phyloP scores from a whole-genome alignment of 1,139 yeast species.

The Wickerhamomyces sp. region DNA sequence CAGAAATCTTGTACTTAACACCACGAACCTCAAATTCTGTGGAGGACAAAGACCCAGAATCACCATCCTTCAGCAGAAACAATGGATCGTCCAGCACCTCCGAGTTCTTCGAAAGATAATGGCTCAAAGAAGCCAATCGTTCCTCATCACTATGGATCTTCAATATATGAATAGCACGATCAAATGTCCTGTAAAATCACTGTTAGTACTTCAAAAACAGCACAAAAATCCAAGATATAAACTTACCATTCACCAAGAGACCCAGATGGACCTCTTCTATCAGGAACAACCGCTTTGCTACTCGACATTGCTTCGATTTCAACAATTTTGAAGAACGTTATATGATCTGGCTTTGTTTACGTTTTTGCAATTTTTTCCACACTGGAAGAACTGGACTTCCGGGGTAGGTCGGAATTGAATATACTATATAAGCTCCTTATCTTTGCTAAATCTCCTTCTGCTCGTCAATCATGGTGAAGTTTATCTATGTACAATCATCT shows the following conservation, averaged over 20 bases:
- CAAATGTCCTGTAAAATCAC: conserved; percentile 18
- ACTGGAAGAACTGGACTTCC: neutral
- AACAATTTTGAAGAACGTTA: neutral
- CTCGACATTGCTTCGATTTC: neutral
- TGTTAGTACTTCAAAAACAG: conserved; percentile 6
- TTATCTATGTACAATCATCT: neutral
- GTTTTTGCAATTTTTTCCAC: neutral
- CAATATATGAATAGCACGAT: conserved; percentile 18
- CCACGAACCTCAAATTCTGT: conserved; percentile 18
- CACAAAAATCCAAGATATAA: too few species aligned
- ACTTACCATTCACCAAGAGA: conserved; percentile 1
- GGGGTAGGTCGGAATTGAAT: neutral
- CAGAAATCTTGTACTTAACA: conserved; percentile 5
- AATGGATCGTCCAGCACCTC: conserved; percentile 30
- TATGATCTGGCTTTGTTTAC: neutral
- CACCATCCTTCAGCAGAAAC: conserved; percentile 28
- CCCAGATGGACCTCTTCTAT: neutral
- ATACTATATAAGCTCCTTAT: neutral
- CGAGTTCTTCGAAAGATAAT: conserved; percentile 37
- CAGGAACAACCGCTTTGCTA: neutral
- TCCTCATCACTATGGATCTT: conserved; percentile 9
- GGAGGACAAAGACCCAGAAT: conserved; percentile 3
- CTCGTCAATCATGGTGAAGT: neutral
- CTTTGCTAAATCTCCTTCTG: neutral
- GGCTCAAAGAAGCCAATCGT: conserved; percentile 38